Percentiles rank a stretch among this genome's conserved stretches.
Evolutionary conservation across 208 protist species (phyloP).

Genomic region (Trypanosoma boissoni): DNA sequence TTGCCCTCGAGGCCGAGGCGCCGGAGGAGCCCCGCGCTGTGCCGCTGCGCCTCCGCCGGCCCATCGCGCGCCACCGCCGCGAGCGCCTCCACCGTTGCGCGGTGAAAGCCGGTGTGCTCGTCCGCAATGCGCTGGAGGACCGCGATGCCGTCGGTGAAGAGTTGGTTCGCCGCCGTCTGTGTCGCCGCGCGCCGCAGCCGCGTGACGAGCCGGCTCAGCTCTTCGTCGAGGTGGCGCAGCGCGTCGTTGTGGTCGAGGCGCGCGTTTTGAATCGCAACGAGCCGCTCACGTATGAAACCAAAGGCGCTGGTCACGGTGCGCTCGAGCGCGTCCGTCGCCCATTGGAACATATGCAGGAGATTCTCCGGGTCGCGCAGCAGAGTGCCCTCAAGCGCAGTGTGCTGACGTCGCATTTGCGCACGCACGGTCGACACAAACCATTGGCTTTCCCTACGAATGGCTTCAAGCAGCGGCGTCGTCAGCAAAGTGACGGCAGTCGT

Average conservation of each 20-base stretch:
- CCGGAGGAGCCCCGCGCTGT: constrained; percentile 26
- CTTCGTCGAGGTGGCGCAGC: constrained; percentile 46
- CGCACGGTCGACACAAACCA: constrained; percentile 61
- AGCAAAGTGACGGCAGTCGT: constrained; percentile 17
- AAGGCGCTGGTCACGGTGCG: constrained; percentile 28
- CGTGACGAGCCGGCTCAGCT: constrained; percentile 32
- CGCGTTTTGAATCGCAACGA: constrained; percentile 51
- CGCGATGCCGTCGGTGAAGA: constrained; percentile 55
- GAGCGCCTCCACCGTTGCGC: constrained; percentile 36
- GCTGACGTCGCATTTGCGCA: constrained; percentile 33
- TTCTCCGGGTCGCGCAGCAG: constrained; percentile 38
- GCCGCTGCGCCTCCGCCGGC: constrained; percentile 14
- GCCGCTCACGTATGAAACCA: constrained; percentile 47
- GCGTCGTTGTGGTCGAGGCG: constrained; percentile 65
- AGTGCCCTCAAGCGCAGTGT: constrained; percentile 39
- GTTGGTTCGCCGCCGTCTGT: constrained; percentile 39
- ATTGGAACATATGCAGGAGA: constrained; percentile 57
- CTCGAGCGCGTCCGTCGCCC: constrained; percentile 53
- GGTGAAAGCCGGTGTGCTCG: constrained; percentile 54
- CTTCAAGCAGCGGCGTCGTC: constrained; percentile 14
- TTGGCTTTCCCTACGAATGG: constrained; percentile 47
- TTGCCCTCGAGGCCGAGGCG: constrained; percentile 38
- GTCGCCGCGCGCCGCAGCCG: constrained; percentile 49
- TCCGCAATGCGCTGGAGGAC: constrained; percentile 58
- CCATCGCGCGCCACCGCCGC: constrained; percentile 20